phyloP scores from a whole-genome alignment of 2,329 filamentous ascomycete genomes.

The Taxawa tesnikishii region DNA sequence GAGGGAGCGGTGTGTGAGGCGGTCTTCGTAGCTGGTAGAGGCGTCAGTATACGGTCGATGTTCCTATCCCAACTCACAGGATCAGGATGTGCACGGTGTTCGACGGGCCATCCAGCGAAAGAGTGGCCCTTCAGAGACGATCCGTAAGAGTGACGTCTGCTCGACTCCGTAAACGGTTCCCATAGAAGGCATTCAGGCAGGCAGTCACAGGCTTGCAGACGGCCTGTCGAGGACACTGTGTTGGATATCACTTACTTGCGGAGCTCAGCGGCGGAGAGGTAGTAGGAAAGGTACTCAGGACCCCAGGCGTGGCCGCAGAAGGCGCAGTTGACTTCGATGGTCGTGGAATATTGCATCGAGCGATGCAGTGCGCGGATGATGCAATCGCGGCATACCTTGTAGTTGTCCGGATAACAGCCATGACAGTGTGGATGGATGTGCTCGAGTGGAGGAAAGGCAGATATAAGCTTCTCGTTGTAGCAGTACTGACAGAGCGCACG shows the following conservation, averaged over 20 bases:
- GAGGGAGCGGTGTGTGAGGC: constrained; percentile 5
- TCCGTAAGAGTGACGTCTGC: too few relatives aligned
- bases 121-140: too few relatives aligned
- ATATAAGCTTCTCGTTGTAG: background rate
- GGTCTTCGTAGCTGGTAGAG: background rate
- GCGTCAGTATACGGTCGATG: too few relatives aligned
- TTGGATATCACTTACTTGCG: too few relatives aligned
- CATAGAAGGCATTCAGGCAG: too few relatives aligned
- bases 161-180: too few relatives aligned
- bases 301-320: background rate
- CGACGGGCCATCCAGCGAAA: too few relatives aligned
- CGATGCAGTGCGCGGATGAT: background rate
- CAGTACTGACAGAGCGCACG: background rate
- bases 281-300: background rate
- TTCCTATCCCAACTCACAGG: too few relatives aligned
- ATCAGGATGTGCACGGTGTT: too few relatives aligned
- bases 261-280: background rate
- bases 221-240: too few relatives aligned
- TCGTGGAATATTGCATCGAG: background rate
- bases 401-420: background rate
- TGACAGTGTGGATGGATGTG: background rate
- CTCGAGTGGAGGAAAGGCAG: background rate
- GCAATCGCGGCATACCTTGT: background rate
- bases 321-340: background rate
- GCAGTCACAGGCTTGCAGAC: too few relatives aligned